Evolutionary conservation across 768 basidiomycete genomes (phyloP).

Genomic region (Suillus hirtellus): DNA sequence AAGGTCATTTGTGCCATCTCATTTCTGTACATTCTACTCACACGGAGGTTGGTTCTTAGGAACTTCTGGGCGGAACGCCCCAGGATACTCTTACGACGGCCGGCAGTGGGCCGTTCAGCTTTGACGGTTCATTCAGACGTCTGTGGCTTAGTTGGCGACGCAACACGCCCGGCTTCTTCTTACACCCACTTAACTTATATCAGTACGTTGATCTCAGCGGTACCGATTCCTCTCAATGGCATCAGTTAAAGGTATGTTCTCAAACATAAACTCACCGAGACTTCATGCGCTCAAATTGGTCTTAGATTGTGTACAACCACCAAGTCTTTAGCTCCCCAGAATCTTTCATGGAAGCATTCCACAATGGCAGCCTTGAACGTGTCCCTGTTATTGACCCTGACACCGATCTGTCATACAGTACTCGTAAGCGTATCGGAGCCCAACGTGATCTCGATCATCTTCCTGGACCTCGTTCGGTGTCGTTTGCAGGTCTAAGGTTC

Average conservation of each 20-base stretch:
- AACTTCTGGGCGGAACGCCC: constrained; percentile 48
- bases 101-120: constrained; percentile 52
- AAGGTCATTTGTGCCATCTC: constrained; percentile 32
- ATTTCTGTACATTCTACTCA: neutral
- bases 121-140: constrained; percentile 60
- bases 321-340: constrained; percentile 51
- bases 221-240: constrained; percentile 52
- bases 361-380: constrained; percentile 51
- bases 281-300: constrained; percentile 3
- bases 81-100: constrained; percentile 53
- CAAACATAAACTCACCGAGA: neutral
- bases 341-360: constrained; percentile 54
- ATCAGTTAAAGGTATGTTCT: constrained; percentile 45
- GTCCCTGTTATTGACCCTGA: constrained; percentile 33
- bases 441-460: constrained; percentile 61
- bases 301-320: constrained; percentile 57
- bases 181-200: constrained; percentile 58
- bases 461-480: constrained; percentile 63
- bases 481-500: constrained; percentile 60
- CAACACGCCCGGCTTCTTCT: constrained; percentile 50
- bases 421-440: constrained; percentile 41
- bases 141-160: constrained; percentile 52
- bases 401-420: constrained; percentile 44
- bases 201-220: constrained; percentile 59
- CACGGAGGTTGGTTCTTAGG: constrained; percentile 30